Conservation (phyloP, 129 eudicot genomes). For the Scalesia atractyloides region DNA sequence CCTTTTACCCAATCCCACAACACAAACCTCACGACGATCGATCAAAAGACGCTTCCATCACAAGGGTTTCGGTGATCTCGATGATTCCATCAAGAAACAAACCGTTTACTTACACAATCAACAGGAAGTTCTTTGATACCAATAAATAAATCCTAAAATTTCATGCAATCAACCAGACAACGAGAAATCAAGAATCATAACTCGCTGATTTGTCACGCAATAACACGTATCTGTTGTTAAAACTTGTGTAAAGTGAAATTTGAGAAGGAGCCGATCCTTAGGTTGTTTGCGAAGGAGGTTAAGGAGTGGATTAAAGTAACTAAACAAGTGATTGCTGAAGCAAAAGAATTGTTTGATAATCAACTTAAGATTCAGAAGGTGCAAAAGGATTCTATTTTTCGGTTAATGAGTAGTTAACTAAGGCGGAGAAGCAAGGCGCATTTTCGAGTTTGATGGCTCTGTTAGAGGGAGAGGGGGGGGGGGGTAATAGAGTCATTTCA, state of each 20-base stretch:
- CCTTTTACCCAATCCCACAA: no score
- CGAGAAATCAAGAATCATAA: no score
- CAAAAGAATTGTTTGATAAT: conserved; percentile 87
- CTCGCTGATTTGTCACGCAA: conserved; percentile 42
- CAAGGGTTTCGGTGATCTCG: no score
- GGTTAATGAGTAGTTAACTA: conserved; percentile 78
- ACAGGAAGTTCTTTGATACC: no score
- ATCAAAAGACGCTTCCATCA: no score
- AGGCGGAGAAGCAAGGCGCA: conserved; percentile 90
- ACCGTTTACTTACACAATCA: no score
- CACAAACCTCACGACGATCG: no score
- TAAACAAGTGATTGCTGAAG: conserved; percentile 79
- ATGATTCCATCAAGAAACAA: no score
- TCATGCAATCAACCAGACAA: no score
- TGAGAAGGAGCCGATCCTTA: conserved; percentile 53
- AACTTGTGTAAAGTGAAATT: conserved; percentile 64
- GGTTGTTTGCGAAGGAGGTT: conserved; percentile 86
- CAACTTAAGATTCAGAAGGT: conserved; percentile 93
- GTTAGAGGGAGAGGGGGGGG: no score
- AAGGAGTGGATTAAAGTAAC: conserved; percentile 85
- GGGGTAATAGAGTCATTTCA: no score
- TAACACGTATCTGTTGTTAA: conserved; percentile 60
- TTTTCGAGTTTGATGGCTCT: conserved; percentile 85
- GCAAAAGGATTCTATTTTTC: conserved; percentile 82
- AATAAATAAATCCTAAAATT: no score